phyloP scores from a whole-genome alignment of 495 filamentous ascomycete species.

The Daldinia loculata region DNA sequence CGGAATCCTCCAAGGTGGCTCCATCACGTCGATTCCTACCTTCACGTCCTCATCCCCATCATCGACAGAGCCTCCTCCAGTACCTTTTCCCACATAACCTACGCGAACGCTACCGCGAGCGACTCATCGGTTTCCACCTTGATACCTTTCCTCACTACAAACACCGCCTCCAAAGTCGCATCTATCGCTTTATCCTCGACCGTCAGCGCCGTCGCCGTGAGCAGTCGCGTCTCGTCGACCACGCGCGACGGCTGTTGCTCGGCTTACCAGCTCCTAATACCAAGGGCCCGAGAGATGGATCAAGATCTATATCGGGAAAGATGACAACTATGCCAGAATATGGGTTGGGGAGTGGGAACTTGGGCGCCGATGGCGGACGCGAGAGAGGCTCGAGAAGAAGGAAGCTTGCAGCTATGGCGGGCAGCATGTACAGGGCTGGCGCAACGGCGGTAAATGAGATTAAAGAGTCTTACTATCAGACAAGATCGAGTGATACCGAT shows the following conservation, averaged over 20 bases:
- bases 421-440: slow-evolving; percentile 68
- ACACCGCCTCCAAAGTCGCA: slow-evolving; percentile 72
- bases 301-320: slow-evolving; percentile 21
- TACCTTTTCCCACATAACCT: slow-evolving; percentile 64
- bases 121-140: slow-evolving; percentile 72
- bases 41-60: slow-evolving; percentile 36
- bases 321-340: slow-evolving; percentile 43
- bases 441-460: slow-evolving; percentile 90
- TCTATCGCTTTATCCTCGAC: slow-evolving; percentile 76
- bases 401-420: slow-evolving; percentile 71
- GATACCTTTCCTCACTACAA: slow-evolving; percentile 76
- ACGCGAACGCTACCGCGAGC: slow-evolving; percentile 66
- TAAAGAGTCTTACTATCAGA: slow-evolving; percentile 87
- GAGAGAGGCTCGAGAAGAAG: slow-evolving; percentile 76
- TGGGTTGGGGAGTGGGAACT: slow-evolving; percentile 38
- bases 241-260: slow-evolving; percentile 56
- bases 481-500: slow-evolving; percentile 61
- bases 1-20: slow-evolving; percentile 38
- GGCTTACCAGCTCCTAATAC: slow-evolving; percentile 24
- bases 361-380: slow-evolving; percentile 46
- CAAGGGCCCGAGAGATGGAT: slow-evolving; percentile 34
- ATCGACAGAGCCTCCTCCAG: slow-evolving; percentile 60
- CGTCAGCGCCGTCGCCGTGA: slow-evolving; percentile 64
- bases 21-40: slow-evolving; percentile 34
- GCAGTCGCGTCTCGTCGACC: slow-evolving; percentile 60